phyloP scores from a whole-genome alignment of 371 early-diverging fungal genomes.

The Mucor saturninus region DNA sequence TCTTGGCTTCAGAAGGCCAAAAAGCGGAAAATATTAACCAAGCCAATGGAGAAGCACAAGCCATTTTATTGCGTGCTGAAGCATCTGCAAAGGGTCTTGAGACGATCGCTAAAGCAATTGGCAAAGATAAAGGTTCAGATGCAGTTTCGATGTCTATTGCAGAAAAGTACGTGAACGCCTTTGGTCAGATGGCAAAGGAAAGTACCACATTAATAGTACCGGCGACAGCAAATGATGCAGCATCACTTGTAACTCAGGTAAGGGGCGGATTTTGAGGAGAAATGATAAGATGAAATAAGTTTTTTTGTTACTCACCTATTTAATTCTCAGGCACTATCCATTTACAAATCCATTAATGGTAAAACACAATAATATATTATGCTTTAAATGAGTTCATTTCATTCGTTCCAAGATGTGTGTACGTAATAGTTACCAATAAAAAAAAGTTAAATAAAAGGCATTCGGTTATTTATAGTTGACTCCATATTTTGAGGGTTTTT shows the following conservation, averaged over 20 bases:
- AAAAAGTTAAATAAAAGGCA: no score
- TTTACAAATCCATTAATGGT: background rate
- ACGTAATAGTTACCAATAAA: no score
- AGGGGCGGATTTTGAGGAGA: background rate
- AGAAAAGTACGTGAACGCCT: conserved; percentile 2
- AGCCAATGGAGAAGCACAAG: conserved; percentile 1
- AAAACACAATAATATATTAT: background rate
- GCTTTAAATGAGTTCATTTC: background rate
- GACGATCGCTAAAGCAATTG: background rate
- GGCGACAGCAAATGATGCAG: conserved; percentile 9
- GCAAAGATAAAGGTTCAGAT: conserved; percentile 3
- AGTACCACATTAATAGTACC: conserved; percentile 8
- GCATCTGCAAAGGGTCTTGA: conserved; percentile 1
- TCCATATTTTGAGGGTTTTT: no score
- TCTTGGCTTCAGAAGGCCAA: background rate
- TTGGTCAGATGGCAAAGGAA: conserved; percentile 7
- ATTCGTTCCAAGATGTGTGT: no score
- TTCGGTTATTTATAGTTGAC: no score
- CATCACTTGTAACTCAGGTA: conserved; percentile 8
- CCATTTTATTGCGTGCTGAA: conserved; percentile 2
- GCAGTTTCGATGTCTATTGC: conserved; percentile 8
- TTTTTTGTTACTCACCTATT: background rate
- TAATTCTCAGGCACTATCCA: background rate
- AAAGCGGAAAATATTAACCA: conserved; percentile 4
- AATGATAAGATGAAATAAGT: background rate